Evolutionary conservation across 192 early-diverging fungal genomes (phyloP), one percentile per base, ranked within the genome.

Genomic region (Coemansia sp.): DNA sequence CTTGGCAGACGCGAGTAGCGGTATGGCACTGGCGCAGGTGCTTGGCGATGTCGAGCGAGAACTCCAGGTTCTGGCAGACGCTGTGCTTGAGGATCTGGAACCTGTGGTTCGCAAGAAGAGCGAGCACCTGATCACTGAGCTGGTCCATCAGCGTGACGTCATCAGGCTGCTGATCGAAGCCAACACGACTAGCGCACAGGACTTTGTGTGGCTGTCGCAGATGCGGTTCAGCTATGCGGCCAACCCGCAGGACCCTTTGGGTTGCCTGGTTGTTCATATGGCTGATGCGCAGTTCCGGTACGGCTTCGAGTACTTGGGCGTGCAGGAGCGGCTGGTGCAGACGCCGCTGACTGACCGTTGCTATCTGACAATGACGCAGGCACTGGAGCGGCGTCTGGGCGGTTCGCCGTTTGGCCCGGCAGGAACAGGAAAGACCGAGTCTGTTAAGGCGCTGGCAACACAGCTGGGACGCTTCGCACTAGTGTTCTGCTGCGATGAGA

Each of bases 401-500:
- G 98, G 98, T 33, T 93, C 91, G 38, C 98, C 98, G 7, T 98
- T 98, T 62, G 98, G 98, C 15, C 97, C 95, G 10, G 96, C 96
- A 3, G 98, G 97, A 57, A 99, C 98, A 0, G 98, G 98, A 57
- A 99, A 99, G 79, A 99, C 97, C 2, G 98, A 99, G 77, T 93
- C 92, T 14, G 97, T 97, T 60, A 99, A 99, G 74, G 94, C 98
- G 0, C 81, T 99, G 64, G 98, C 95, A 63, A 84, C 87, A 30
- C 92, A 96, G 61, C 83, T 99, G 20, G 98, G 98, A 9, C 86
- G 97, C 25, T 97, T 97, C 74, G 92, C 94, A 25, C 91, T 99
- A 57, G 98, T 99, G 31, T 98, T 99, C 71, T 99, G 98, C 83
- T 99, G 98, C 81, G 98, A 99, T 68, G 98, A 99, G 83, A 97